A percentile compares a stretch with the other conserved stretches of the same genome.
Evolutionary conservation across 805 yeast species (phyloP).

Genomic region (Kodamaea sagamina): DNA sequence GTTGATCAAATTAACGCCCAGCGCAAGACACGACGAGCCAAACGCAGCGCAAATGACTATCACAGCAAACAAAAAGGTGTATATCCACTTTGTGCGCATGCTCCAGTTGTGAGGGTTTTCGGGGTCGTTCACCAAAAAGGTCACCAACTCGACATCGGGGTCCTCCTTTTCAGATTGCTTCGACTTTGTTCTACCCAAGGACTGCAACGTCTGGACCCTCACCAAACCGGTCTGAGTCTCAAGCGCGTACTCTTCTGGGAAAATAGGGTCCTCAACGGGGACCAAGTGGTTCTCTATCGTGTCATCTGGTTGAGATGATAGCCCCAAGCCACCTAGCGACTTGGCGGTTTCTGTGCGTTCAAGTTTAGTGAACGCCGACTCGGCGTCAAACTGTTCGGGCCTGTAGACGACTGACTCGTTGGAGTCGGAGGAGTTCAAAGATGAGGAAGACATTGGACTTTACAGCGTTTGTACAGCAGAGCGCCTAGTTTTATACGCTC

Average conservation of each 20-base stretch:
- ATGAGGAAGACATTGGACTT: background rate
- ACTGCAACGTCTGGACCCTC: conserved; percentile 70
- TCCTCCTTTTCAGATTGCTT: conserved; percentile 41
- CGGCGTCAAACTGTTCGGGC: background rate
- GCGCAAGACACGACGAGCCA: conserved; percentile 89
- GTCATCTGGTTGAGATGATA: conserved; percentile 51
- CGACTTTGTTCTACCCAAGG: conserved; percentile 55
- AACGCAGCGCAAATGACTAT: conserved; percentile 89
- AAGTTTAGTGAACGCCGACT: conserved; percentile 1
- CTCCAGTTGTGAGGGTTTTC: conserved; percentile 92
- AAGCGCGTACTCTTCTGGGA: conserved; percentile 89
- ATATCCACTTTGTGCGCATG: conserved; percentile 53
- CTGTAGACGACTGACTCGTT: background rate
- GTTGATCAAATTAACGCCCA: conserved; percentile 70
- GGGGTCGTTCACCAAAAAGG: conserved; percentile 77
- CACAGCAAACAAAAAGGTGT: conserved; percentile 66
- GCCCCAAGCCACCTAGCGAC: conserved; percentile 64
- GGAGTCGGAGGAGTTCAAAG: background rate
- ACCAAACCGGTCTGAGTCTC: conserved; percentile 90
- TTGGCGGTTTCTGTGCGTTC: conserved; percentile 66
- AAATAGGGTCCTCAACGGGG: conserved; percentile 62
- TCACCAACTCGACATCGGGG: conserved; percentile 79
- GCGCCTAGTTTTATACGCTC: too few relatives aligned
- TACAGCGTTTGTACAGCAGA: background rate
- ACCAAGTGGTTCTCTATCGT: conserved; percentile 50